These are phyloP conservation scores for Coniochaeta ligniaria DNA, from an alignment of 2,329 filamentous ascomycete species.

Conservation along the genomic window DNA sequence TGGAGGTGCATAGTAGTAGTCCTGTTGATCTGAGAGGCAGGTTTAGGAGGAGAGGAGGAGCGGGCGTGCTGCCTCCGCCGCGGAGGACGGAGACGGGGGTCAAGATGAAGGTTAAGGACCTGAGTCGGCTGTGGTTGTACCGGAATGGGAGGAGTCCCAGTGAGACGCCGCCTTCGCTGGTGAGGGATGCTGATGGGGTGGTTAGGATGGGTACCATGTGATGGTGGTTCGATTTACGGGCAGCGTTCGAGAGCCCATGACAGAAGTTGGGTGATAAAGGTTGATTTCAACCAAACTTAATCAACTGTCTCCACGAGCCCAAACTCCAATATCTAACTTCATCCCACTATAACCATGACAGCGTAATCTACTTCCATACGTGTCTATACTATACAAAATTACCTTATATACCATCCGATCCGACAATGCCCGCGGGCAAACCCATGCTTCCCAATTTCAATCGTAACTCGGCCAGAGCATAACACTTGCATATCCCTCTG, in stretches of 20 bases:
- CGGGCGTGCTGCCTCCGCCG: background rate
- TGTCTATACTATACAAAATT: background rate
- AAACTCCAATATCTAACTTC: background rate
- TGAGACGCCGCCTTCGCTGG: background rate
- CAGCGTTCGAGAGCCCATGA: background rate
- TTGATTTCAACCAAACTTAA: background rate
- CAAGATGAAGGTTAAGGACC: slow-evolving; percentile 47
- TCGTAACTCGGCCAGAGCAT: background rate
- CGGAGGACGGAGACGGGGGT: slow-evolving; percentile 15
- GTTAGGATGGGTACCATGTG: background rate
- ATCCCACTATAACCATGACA: background rate
- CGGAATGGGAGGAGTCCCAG: slow-evolving; percentile 48
- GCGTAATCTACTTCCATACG: background rate
- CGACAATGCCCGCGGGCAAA: background rate
- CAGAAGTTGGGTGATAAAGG: background rate
- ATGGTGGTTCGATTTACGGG: background rate
- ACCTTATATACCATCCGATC: background rate
- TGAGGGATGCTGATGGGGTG: background rate
- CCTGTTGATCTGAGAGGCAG: slow-evolving; percentile 11
- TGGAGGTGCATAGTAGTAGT: slow-evolving; percentile 20
- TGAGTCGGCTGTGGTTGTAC: slow-evolving; percentile 57
- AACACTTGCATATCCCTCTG: background rate
- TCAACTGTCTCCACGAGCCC: background rate
- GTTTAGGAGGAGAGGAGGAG: slow-evolving; percentile 6
- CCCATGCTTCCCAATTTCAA: background rate